phyloP scores from a whole-genome alignment of 805 yeast species.

The Pichia sporocuriosa region DNA sequence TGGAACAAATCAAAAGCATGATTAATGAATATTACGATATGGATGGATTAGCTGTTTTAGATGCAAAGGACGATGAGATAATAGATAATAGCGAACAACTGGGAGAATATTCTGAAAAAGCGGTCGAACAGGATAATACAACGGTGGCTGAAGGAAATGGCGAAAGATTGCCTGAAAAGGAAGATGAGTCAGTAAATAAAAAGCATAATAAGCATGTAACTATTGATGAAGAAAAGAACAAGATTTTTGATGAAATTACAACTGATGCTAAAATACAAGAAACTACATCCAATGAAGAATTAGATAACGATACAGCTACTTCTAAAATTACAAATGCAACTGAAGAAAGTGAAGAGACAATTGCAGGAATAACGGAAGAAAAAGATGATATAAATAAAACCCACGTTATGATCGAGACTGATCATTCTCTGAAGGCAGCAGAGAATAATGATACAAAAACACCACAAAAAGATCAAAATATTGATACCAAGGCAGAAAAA shows the following conservation, averaged over 20 bases:
- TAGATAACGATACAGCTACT: neutral
- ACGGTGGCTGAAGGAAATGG: neutral
- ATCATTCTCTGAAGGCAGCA: too few relatives aligned
- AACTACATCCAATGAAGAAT: neutral
- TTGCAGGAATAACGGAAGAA: neutral
- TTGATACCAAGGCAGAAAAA: neutral
- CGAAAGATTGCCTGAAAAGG: neutral
- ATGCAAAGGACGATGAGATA: slow-evolving; percentile 10
- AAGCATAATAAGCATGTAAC: slow-evolving; percentile 5
- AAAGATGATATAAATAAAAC: neutral
- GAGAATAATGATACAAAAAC: neutral
- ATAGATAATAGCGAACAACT: neutral
- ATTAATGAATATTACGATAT: slow-evolving; percentile 25
- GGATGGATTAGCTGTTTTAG: slow-evolving; percentile 22
- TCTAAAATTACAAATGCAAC: neutral
- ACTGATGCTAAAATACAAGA: neutral
- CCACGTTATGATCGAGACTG: too few relatives aligned
- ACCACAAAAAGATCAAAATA: neutral
- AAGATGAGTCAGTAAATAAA: neutral
- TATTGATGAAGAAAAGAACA: slow-evolving; percentile 10
- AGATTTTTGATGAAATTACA: slow-evolving; percentile 1
- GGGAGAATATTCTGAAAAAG: too few relatives aligned
- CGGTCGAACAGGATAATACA: neutral
- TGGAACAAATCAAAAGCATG: slow-evolving; percentile 14
- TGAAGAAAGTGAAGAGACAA: neutral